Base-by-base conservation (phyloP, 169 alveolate species). In the Plasmodium falciparum region DNA sequence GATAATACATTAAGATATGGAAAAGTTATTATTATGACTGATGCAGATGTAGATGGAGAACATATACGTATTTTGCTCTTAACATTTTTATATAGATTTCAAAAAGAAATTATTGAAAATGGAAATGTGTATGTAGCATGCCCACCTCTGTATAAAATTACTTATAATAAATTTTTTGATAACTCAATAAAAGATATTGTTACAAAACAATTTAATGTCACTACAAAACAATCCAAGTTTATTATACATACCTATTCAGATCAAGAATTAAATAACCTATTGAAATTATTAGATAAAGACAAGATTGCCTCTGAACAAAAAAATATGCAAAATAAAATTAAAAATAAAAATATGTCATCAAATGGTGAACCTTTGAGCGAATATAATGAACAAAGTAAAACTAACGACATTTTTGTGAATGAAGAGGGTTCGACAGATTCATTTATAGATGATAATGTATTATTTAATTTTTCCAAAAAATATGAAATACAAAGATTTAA, bases 41-140 rank as follows among this genome's bases (percentile, higher is more conserved):
- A 95, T 45, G 97, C 97, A 3, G 97, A 95, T 69, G 96, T 94
- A 12, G 97, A 95, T 90, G 97, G 97, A 17, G 95, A 95, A 20
- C 97, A 95, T 78, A 75, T 95, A 47, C 91, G 95, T 33, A 74
- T 92, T 1, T 70, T 95, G 45, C 95, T 95, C 17, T 88, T 95
- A 15, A 92, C 96, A 26, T 91, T 95, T 62, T 88, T 95, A 26
- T 95, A 88, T 86, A 65, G 96, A 29, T 89, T 93, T 56, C 93
- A 95, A 56, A 93, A 93, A 20, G 88, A 75, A 59, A 86, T 95
- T 52, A 88, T 93, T 49, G 91, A 86, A 72, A 73, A 90, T 71
- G 96, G 96, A 4, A 70, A 90, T n/a, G 94, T 95, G 69, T 95
- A 78, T 89, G 88, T 93, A 20, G 97, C 97, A 0, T 85, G 95